Evolutionary conservation across 345 rosid species (phyloP), one percentile per base, ranked within the genome.

Genomic region (Garcia nutans): DNA sequence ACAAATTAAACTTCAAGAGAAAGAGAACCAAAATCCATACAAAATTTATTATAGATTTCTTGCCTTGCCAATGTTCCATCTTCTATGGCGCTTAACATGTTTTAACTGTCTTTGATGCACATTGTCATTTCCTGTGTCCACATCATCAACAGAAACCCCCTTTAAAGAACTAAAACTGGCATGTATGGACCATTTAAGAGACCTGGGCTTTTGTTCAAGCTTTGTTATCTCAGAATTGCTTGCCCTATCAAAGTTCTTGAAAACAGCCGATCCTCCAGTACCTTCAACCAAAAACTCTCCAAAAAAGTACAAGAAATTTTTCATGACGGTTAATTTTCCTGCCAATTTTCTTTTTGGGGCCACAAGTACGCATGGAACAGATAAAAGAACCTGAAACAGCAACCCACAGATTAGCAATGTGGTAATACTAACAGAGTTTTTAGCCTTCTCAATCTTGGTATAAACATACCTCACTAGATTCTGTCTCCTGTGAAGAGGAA

Each of bases 281-380:
- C 97, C 99, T 87, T 95, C 97, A 74, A 93, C 93, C 89, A 91
- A 79, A 82, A 87, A 88, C 73, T 95, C 97, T 71, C 97, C 97
- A 86, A 88, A 95, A 80, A 95, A 93, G 88, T 89, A 97, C 89
- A 95, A 78, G 70, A 88, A 89, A 61, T 85, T 85, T 83, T 91
- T 91, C 96, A 89, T 85, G 76, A 95, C 89, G 71, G 97, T 91
- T 85, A 95, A 83, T 59, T 79, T 87, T 74, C 99, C 99, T 50
- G 96, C 97, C 80, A 95, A 77, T 84, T 93, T 95, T 85, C 97
- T 91, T 85, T 91, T 95, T 68, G 97, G 93, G 68, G 96, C 89
- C 74, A 95, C 91, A 74, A 95, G 91, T 77, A 95, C 86, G 79
- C 97, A 91, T 62, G 90, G 94, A 87, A 91, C 86, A 60, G 93